phyloP scores from a whole-genome alignment of 83 land plant genomes.

The Picea abies region DNA sequence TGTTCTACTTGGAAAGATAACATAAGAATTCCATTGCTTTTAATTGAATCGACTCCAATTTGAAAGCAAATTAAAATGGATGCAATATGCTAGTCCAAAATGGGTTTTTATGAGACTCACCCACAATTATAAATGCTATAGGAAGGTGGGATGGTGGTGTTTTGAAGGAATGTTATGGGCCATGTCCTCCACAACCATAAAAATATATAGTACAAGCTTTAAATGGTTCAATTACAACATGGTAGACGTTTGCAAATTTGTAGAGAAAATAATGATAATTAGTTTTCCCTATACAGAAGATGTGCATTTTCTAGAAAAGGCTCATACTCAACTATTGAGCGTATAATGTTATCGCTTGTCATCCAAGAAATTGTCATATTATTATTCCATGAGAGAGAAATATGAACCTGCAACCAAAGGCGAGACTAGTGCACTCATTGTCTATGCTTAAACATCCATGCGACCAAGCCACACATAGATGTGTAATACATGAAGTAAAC shows the following conservation, averaged over 20 bases:
- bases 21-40: no score
- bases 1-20: no score
- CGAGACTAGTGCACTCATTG: no score
- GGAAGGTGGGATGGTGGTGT: slow-evolving; percentile 71
- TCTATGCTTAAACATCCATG: no score
- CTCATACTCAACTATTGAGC: slow-evolving; percentile 34
- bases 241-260: slow-evolving; percentile 59
- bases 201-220: slow-evolving; percentile 47
- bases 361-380: slow-evolving; percentile 43
- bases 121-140: slow-evolving; percentile 14
- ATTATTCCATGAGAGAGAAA: slow-evolving; percentile 42
- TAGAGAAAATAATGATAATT: slow-evolving; percentile 48
- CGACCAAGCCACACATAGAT: no score
- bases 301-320: slow-evolving; percentile 24
- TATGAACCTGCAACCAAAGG: slow-evolving; percentile 33
- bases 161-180: slow-evolving; percentile 46
- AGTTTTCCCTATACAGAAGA: slow-evolving; percentile 18
- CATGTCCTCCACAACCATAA: slow-evolving; percentile 58
- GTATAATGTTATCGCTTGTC: slow-evolving; percentile 21
- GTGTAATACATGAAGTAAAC: no score
- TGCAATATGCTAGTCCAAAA: no score
- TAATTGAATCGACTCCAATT: no score
- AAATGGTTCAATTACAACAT: slow-evolving; percentile 55
- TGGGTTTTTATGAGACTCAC: no score
- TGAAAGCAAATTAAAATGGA: no score